These are phyloP conservation scores for Rhodotorula graminis DNA, from an alignment of 768 basidiomycete genomes.

Conservation along the genomic window DNA sequence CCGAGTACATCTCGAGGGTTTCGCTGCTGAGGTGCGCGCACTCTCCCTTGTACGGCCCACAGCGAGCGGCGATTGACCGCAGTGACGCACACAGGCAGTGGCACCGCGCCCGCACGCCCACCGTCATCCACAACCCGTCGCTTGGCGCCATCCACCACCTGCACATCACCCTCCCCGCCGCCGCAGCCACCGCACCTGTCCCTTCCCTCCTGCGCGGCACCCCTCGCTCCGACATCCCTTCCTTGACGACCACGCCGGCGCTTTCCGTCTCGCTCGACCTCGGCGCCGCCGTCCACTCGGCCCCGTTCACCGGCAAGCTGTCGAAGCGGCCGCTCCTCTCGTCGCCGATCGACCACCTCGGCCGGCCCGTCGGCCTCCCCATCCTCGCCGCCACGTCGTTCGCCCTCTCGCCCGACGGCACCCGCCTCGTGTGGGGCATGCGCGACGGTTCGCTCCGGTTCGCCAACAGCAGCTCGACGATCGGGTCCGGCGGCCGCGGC, in stretches of 20 bases:
- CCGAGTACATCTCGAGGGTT: conserved; percentile 30
- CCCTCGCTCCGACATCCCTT: neutral
- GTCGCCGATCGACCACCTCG: conserved; percentile 30
- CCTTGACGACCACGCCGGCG: neutral
- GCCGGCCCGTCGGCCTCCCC: conserved; percentile 14
- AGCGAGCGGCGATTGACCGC: no score
- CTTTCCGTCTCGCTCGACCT: conserved; percentile 28
- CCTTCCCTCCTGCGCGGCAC: neutral
- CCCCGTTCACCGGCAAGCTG: conserved; percentile 30
- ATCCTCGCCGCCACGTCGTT: neutral
- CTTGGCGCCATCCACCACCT: conserved; percentile 22
- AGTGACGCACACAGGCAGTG: conserved; percentile 15
- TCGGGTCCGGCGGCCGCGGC: neutral
- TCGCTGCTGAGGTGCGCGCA: conserved; percentile 10
- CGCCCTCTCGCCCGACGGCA: conserved; percentile 13
- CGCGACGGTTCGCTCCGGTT: conserved; percentile 24
- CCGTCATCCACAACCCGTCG: conserved; percentile 18
- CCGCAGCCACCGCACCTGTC: neutral
- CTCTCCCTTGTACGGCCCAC: neutral
- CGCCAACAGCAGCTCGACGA: neutral
- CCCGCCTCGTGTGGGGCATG: conserved; percentile 32
- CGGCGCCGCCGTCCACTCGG: conserved; percentile 19
- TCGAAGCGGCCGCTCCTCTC: conserved; percentile 16
- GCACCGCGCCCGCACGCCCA: conserved; percentile 20
- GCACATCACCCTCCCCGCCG: conserved; percentile 9